Evolutionary conservation across 2,329 filamentous ascomycete species (phyloP).

Genomic region (Escovopsis sp.): DNA sequence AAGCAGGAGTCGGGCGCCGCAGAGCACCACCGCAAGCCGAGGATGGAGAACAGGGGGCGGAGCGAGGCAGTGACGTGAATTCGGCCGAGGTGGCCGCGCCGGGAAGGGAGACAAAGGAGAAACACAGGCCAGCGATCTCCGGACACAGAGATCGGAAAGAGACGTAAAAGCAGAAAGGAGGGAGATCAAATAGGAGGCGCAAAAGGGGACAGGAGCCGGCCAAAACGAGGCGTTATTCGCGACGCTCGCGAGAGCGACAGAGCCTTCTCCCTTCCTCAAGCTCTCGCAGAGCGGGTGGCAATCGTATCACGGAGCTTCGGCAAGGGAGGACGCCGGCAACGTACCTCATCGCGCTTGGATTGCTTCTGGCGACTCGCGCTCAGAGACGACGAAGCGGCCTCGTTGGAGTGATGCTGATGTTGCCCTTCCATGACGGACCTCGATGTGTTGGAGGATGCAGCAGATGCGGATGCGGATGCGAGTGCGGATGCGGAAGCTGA

Average conservation of each 20-base stretch:
- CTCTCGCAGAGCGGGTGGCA: background rate
- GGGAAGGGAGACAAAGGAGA: background rate
- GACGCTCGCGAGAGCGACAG: background rate
- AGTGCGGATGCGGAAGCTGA: background rate
- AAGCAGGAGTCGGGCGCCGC: too few species aligned
- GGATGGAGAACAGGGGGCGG: background rate
- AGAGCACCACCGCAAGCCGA: conserved; percentile 4
- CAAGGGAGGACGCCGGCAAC: conserved; percentile 16
- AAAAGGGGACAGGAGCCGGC: too few species aligned
- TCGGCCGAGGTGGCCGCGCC: conserved; percentile 5
- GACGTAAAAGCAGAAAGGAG: too few species aligned
- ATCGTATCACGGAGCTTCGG: background rate
- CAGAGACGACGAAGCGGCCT: conserved; percentile 49
- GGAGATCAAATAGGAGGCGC: too few species aligned
- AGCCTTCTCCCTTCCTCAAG: too few species aligned
- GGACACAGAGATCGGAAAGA: too few species aligned
- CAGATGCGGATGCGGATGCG: too few species aligned
- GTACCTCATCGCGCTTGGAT: conserved; percentile 94
- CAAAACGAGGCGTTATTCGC: too few species aligned
- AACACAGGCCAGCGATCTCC: background rate
- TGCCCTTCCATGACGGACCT: conserved; percentile 53
- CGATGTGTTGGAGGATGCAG: conserved; percentile 46
- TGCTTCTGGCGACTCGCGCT: conserved; percentile 94
- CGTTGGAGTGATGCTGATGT: conserved; percentile 44
- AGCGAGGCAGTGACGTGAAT: background rate